Base-by-base conservation (phyloP, 768 basidiomycete species). In the Serendipita sp. region DNA sequence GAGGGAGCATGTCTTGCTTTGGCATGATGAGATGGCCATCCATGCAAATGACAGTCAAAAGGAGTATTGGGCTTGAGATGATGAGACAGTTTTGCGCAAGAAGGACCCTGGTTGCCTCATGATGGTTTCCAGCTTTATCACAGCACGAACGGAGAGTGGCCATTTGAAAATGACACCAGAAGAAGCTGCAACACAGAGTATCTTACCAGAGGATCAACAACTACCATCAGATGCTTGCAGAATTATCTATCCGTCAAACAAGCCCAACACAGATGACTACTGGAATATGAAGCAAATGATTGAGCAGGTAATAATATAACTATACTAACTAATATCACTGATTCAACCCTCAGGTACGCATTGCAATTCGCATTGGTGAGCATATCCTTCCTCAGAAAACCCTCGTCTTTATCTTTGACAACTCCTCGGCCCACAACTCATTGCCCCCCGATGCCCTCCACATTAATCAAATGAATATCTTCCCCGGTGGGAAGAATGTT, bases 391-490 rank as follows among this genome's bases (percentile, higher is more conserved):
- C 64, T n/a, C 32, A 51, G 13, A 65, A 51, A 30, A 44, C 45
- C 46, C 41, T 32, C 35, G n/a, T 65, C 16, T 60, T 58, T n/a
- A 60, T 68, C 13, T 67, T 67, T 1, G 66, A 68, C 41, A 38
- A 68, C 16, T 68, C 67, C 7, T 68, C 67, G 0, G 64, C 64
- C 77, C 47, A 79, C 77, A 60, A 69, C 0, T 72, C 74, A 2
- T 69, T 77, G 11, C 68, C 73, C 16, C 71, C 73, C 7, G 73
- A 78, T 70, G 74, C 76, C 3, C 72, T 78, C n/a, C 74, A 73
- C 64, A 77, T 76, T 1, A 76, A 73, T 34, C 71, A 77, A 45
- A 78, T 78, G 76, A 79, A 79, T 64, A 76, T 65, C 75, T 23
- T 23, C 23, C 23, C 23, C 23, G 1, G 23, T 78, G 65, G 18